Percentiles rank a stretch among this genome's conserved stretches.
These are phyloP conservation scores for Adansonia madagascariensis DNA, from an alignment of 441 rosid species.

Conservation along the genomic window DNA sequence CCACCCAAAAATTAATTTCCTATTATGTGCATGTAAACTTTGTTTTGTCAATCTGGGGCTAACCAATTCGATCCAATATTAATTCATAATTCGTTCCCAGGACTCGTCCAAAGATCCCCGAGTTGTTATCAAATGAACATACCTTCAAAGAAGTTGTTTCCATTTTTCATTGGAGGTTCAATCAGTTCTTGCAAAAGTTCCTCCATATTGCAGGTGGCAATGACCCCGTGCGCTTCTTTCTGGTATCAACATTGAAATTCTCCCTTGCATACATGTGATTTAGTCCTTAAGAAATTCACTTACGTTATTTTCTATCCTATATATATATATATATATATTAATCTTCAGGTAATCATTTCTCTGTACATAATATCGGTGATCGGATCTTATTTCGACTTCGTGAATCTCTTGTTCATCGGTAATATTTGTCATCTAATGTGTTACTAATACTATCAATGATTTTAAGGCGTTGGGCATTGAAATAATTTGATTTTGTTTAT, in stretches of 20 bases:
- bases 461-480: not conserved
- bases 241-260: constrained; percentile 39
- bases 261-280: not conserved
- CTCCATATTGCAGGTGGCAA: constrained; percentile 64
- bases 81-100: constrained; percentile 41
- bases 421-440: constrained; percentile 29
- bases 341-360: constrained; percentile 50
- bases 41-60: not conserved
- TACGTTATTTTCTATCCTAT: too few species aligned
- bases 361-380: constrained; percentile 68
- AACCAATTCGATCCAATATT: not conserved
- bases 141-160: constrained; percentile 50
- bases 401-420: constrained; percentile 77
- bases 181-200: constrained; percentile 43
- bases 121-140: constrained; percentile 40
- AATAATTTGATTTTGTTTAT: not conserved
- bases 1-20: not conserved
- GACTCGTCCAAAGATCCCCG: constrained; percentile 57
- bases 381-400: constrained; percentile 67
- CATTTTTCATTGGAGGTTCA: constrained; percentile 46
- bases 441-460: not conserved
- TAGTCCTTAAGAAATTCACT: not conserved
- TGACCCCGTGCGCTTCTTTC: constrained; percentile 56
- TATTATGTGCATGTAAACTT: not conserved
- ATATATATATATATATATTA: not conserved